phyloP scores from a whole-genome alignment of 805 yeast species.

The Barnettozyma wickerhamii region DNA sequence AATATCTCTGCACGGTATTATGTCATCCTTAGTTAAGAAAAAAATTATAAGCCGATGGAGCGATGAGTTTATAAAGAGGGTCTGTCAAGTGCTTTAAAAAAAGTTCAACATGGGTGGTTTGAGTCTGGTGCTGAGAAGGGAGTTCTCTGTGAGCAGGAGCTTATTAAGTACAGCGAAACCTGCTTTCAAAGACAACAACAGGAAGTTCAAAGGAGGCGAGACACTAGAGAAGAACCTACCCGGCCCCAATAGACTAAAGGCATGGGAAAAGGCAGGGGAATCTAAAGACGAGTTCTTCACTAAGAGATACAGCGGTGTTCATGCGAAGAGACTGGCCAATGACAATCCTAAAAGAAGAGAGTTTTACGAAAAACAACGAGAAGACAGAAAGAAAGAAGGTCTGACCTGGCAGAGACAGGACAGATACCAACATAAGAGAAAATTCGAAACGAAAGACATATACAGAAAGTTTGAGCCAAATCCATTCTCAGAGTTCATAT shows the following conservation, averaged over 20 bases:
- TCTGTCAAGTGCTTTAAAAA: background rate
- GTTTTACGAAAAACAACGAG: slow-evolving; percentile 19
- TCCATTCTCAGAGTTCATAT: slow-evolving; percentile 63
- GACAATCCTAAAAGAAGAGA: slow-evolving; percentile 16
- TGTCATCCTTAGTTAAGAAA: too few species aligned
- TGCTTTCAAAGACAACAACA: slow-evolving; percentile 10
- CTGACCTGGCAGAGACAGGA: slow-evolving; percentile 8
- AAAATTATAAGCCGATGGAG: too few species aligned
- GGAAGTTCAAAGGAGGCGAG: slow-evolving; percentile 1
- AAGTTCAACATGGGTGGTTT: background rate
- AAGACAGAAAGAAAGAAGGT: slow-evolving; percentile 8
- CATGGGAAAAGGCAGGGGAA: slow-evolving; percentile 64
- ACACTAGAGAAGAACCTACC: slow-evolving; percentile 44
- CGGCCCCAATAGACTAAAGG: slow-evolving; percentile 37
- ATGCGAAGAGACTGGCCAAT: slow-evolving; percentile 37
- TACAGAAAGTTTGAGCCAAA: slow-evolving; percentile 28
- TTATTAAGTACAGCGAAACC: slow-evolving; percentile 12
- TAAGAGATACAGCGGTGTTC: slow-evolving; percentile 61
- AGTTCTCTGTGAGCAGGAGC: background rate
- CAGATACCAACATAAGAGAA: slow-evolving; percentile 15
- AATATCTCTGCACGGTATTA: too few species aligned
- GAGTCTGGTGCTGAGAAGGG: slow-evolving; percentile 8
- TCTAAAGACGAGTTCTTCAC: slow-evolving; percentile 60
- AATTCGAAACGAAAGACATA: slow-evolving; percentile 17
- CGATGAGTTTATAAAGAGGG: background rate